phyloP scores from a whole-genome alignment of 2,329 filamentous ascomycete genomes.

The Tolypocladium pustulatum region DNA sequence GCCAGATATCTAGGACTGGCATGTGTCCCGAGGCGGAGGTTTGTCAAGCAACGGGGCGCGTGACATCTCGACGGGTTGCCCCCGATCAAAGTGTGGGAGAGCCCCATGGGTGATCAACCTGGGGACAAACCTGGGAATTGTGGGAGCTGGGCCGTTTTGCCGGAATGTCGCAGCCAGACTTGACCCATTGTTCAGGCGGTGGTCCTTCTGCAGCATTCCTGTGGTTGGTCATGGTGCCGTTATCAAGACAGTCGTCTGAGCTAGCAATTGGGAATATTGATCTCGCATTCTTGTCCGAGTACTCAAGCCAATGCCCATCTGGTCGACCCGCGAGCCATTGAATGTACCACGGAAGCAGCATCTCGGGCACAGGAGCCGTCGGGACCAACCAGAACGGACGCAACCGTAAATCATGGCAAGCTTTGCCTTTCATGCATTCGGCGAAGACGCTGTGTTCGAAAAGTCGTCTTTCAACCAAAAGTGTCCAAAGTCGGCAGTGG shows the following conservation, averaged over 20 bases:
- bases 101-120: neutral
- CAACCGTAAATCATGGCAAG: neutral
- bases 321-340: neutral
- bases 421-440: neutral
- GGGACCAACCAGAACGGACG: neutral
- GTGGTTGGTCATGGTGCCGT: neutral
- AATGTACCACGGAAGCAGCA: neutral
- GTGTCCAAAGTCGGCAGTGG: neutral
- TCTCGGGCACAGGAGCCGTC: neutral
- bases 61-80: neutral
- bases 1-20: conserved; percentile 1
- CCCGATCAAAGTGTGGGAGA: neutral
- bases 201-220: neutral
- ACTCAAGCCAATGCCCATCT: neutral
- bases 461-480: neutral
- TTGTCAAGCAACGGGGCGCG: neutral
- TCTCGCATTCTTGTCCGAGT: neutral
- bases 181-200: neutral
- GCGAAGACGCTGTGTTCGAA: too few relatives aligned
- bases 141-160: neutral
- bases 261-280: neutral
- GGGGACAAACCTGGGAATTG: too few relatives aligned
- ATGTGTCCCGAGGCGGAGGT: conserved; percentile 1
- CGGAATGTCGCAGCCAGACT: neutral
- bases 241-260: neutral